These are phyloP conservation scores for Penicillium janthinellum DNA, from an alignment of 2,329 filamentous ascomycete species.

Conservation along the genomic window DNA sequence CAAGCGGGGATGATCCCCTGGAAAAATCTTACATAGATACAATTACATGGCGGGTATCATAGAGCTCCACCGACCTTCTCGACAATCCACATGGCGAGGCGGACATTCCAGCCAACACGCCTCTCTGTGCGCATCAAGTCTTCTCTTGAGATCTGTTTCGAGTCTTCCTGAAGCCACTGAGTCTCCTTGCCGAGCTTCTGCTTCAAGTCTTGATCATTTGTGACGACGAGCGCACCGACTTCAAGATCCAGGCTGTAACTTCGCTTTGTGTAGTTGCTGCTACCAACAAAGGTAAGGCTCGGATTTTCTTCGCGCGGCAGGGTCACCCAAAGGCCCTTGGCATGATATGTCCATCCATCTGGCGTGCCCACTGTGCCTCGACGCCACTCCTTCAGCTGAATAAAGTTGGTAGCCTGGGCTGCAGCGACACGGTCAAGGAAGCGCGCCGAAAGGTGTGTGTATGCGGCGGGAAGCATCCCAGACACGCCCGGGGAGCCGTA, in stretches of 20 bases:
- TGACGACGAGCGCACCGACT: constrained; percentile 83
- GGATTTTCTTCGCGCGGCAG: constrained; percentile 62
- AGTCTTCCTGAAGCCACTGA: constrained; percentile 74
- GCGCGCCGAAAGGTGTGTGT: constrained; percentile 80
- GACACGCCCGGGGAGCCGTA: constrained; percentile 85
- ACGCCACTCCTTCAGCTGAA: constrained; percentile 85
- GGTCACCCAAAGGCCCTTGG: constrained; percentile 91
- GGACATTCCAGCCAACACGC: constrained; percentile 80
- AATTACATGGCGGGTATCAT: constrained; percentile 44
- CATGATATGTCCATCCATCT: constrained; percentile 95
- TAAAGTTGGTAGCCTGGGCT: constrained; percentile 58
- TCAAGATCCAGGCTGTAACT: constrained; percentile 93
- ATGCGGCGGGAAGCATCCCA: constrained; percentile 86
- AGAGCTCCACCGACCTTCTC: constrained; percentile 83
- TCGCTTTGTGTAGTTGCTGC: constrained; percentile 92
- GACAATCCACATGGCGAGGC: constrained; percentile 93
- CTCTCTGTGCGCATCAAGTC: constrained; percentile 82
- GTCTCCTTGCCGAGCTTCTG: constrained; percentile 76
- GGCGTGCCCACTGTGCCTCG: constrained; percentile 77
- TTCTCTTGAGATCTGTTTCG: constrained; percentile 67
- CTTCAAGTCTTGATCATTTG: constrained; percentile 71
- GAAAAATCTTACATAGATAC: constrained; percentile 6
- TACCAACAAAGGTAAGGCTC: constrained; percentile 80
- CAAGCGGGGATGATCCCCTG: constrained; percentile 3
- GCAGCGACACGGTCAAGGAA: constrained; percentile 69